Base-by-base conservation (phyloP, 2,329 filamentous ascomycete species). In the Sporothrix variecibatus region DNA sequence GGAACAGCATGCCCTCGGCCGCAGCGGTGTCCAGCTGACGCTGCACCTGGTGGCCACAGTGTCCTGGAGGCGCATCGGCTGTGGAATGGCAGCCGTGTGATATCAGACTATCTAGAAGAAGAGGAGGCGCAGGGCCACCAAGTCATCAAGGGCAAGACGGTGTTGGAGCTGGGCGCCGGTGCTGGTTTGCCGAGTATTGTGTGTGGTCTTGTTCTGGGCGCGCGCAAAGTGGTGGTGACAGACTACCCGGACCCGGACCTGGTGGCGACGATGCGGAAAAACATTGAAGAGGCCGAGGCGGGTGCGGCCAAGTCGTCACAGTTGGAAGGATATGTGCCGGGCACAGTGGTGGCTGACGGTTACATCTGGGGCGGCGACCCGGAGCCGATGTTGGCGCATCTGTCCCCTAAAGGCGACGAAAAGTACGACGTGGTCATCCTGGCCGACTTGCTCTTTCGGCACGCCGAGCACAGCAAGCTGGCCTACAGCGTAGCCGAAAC, bases 381-480 rank as follows among this genome's bases (percentile, higher is more conserved):
- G 0, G 82, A 83, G 38, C 84, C 86, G 3, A 80, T 97, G 31
- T 84, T 92, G 15, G 84, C 84, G 6, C 85, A 90, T 76, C 82
- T 95, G 1, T 23, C 76, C 77, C 2, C 40, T 73, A 77, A 9
- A 1, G 60, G 34, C 23, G 40, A 67, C n/a, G 23, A 9, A 6
- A 85, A 84, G 0, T 98, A 97, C 80, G 94, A 98, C 81, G 86
- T 97, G 5, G 82, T 98, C 34, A 91, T 98, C 74, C 87, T 98
- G 60, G 94, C 95, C 3, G 95, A 98, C 81, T 87, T 98, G 69
- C 87, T 98, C 3, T 98, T 98, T 84, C 93, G 96, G 75, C 94
- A 98, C 81, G 92, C 91, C 4, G 94, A 97, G 84, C 95, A 98
- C 80, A 85, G 83, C 1, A 94, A 93, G 79, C 86, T 98, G 75